Conservation (phyloP, 2,329 filamentous ascomycete species). For the Xylaria hypoxylon region DNA sequence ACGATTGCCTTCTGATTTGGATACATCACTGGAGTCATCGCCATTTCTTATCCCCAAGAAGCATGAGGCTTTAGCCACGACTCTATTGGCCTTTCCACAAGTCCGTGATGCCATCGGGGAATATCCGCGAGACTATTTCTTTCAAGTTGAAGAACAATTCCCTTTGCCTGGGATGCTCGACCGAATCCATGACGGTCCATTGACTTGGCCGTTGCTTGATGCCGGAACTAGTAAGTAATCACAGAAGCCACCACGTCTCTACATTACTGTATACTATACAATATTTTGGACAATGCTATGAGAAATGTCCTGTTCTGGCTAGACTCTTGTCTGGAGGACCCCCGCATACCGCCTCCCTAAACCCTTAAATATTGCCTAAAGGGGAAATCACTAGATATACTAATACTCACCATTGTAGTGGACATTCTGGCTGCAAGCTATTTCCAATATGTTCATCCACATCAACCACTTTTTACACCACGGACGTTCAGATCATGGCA, state of each 20-base stretch:
- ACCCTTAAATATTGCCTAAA: neutral
- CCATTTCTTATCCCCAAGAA: slow-evolving; percentile 54
- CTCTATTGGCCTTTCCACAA: slow-evolving; percentile 51
- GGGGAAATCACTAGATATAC: neutral
- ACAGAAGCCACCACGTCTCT: neutral
- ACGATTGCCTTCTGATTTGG: slow-evolving; percentile 40
- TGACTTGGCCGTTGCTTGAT: slow-evolving; percentile 49
- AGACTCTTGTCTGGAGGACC: neutral
- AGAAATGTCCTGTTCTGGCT: neutral
- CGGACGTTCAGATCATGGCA: slow-evolving; percentile 49
- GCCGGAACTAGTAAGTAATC: slow-evolving; percentile 35
- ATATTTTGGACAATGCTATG: neutral
- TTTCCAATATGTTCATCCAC: slow-evolving; percentile 52
- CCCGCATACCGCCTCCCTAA: neutral
- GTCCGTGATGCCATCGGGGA: slow-evolving; percentile 51
- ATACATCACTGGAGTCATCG: slow-evolving; percentile 47
- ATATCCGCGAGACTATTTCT: slow-evolving; percentile 52
- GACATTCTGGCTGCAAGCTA: slow-evolving; percentile 49
- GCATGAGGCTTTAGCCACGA: slow-evolving; percentile 51
- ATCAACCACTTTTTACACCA: slow-evolving; percentile 52
- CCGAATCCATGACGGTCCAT: slow-evolving; percentile 43
- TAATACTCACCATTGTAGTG: slow-evolving; percentile 33
- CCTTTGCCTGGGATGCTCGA: slow-evolving; percentile 50
- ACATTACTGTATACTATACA: neutral
- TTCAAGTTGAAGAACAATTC: slow-evolving; percentile 50